Evolutionary conservation across 2,329 filamentous ascomycete genomes (phyloP).

Genomic region (Leptosphaerulina australis): DNA sequence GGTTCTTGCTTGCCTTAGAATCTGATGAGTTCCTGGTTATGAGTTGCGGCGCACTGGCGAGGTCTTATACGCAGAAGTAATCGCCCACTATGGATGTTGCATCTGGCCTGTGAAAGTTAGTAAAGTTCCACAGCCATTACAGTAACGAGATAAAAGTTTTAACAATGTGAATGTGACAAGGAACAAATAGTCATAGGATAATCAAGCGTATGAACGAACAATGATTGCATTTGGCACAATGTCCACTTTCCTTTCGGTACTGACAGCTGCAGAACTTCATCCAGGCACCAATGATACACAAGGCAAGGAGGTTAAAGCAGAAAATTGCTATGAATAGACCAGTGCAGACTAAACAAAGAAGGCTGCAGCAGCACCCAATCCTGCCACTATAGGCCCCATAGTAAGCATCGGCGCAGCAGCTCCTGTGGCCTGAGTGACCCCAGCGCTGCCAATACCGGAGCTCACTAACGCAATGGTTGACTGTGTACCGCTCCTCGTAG

Average conservation of each 20-base stretch:
- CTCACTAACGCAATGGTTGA: not conserved
- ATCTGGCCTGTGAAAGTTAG: not conserved
- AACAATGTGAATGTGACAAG: not conserved
- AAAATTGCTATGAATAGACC: not conserved
- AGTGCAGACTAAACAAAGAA: constrained; percentile 27
- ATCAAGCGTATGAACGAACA: not conserved
- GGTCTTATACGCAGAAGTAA: not conserved
- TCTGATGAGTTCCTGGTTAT: not conserved
- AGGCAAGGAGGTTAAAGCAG: not conserved
- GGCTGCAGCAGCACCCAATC: constrained; percentile 37
- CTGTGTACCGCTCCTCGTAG: constrained; percentile 20
- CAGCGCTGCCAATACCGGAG: constrained; percentile 8
- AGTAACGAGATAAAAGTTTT: constrained; percentile 2
- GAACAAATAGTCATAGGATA: not conserved
- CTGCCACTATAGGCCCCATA: constrained; percentile 32
- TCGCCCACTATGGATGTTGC: not conserved
- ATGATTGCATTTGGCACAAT: not conserved
- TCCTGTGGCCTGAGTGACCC: constrained; percentile 17
- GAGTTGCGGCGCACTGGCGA: not conserved
- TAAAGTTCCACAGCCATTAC: not conserved
- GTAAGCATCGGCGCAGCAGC: constrained; percentile 30
- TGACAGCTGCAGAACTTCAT: not conserved
- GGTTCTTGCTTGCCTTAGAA: not conserved
- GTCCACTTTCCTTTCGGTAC: not conserved
- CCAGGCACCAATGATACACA: not conserved